phyloP scores from a whole-genome alignment of 768 basidiomycete genomes.

The Floccularia luteovirens region DNA sequence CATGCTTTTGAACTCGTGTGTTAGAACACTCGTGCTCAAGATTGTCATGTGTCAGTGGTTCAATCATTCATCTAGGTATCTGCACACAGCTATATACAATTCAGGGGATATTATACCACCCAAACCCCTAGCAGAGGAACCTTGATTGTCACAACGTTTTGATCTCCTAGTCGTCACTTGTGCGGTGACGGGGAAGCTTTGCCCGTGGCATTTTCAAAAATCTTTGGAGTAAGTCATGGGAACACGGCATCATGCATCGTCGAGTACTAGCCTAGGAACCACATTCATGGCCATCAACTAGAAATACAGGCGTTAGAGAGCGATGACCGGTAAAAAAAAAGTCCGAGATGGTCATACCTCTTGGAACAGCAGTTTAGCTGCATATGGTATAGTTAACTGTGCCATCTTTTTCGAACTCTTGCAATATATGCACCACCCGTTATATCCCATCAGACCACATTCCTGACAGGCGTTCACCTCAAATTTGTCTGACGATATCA shows the following conservation, averaged over 20 bases:
- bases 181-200: too few relatives aligned
- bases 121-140: too few relatives aligned
- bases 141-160: too few relatives aligned
- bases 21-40: too few relatives aligned
- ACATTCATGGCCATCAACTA: constrained; percentile 98
- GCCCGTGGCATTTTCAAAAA: too few relatives aligned
- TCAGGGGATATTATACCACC: too few relatives aligned
- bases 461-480: constrained; percentile 93
- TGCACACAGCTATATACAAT: too few relatives aligned
- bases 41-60: too few relatives aligned
- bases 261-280: constrained; percentile 81
- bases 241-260: constrained; percentile 71
- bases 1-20: too few relatives aligned
- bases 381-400: constrained; percentile 92
- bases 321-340: constrained; percentile 2
- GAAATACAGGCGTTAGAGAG: constrained; percentile 2
- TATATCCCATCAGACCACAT: constrained; percentile 92
- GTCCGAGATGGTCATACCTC: constrained; percentile 43
- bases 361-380: constrained; percentile 88
- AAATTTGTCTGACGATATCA: constrained; percentile 99
- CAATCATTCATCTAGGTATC: too few relatives aligned
- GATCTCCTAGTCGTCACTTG: too few relatives aligned
- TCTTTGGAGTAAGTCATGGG: too few relatives aligned
- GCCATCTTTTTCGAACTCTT: constrained; percentile 97
- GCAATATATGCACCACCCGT: constrained; percentile 97